These are phyloP conservation scores for Leucocoprinus sp. DNA, from an alignment of 768 basidiomycete species.

Conservation along the genomic window DNA sequence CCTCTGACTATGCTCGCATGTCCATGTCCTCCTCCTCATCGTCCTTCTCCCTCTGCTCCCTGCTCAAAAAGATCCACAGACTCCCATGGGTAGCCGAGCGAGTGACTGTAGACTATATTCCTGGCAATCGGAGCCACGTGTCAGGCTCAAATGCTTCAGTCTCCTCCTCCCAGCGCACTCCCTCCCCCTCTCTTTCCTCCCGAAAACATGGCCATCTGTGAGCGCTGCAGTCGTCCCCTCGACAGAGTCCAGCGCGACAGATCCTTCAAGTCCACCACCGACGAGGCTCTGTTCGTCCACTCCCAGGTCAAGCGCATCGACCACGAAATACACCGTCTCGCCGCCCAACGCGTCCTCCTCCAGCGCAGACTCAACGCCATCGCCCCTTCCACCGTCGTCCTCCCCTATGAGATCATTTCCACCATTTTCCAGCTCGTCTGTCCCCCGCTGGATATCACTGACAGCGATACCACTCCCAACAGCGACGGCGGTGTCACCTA, in stretches of 20 bases:
- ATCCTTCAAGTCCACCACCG: conserved; percentile 6
- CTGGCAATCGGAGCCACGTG: too few relatives aligned
- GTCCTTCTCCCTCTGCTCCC: conserved; percentile 25
- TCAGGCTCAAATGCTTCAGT: too few relatives aligned
- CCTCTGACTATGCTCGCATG: conserved; percentile 44
- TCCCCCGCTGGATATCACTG: conserved; percentile 1
- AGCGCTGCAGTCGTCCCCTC: neutral
- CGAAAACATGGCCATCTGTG: conserved; percentile 5
- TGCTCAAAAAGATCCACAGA: too few relatives aligned
- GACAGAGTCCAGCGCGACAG: too few relatives aligned
- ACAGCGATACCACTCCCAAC: neutral
- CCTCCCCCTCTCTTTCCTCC: neutral
- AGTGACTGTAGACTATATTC: too few relatives aligned
- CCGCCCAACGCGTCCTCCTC: neutral
- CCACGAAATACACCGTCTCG: conserved; percentile 3
- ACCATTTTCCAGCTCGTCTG: conserved; percentile 8
- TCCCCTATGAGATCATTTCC: conserved; percentile 8
- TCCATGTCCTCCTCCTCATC: conserved; percentile 27
- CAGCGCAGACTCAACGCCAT: conserved; percentile 6
- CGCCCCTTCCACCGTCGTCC: neutral
- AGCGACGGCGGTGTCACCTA: conserved; percentile 5
- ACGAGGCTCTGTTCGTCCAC: conserved; percentile 3
- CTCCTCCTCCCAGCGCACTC: neutral
- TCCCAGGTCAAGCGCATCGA: conserved; percentile 4
- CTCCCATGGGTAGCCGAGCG: too few relatives aligned